Base-by-base conservation (phyloP, 768 basidiomycete species). In the Glaciozyma martinii region DNA sequence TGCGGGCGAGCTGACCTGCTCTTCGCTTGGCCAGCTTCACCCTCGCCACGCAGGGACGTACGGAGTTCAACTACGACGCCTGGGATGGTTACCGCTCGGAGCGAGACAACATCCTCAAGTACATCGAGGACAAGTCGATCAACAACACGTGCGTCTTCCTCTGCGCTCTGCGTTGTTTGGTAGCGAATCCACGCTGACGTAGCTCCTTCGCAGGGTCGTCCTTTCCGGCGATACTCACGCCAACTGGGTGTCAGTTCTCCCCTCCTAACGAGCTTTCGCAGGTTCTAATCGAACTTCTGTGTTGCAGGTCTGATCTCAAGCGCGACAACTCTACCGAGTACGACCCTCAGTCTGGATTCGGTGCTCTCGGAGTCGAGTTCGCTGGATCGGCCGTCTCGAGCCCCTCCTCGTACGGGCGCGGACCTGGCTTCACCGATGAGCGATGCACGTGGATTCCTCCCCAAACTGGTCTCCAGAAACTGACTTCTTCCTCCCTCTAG, bases 181-280 rank as follows among this genome's bases (percentile, higher is more conserved):
- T 5, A 16, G 33, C 33, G n/a, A 8, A 33, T 21, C 5, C 30
- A 5, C 30, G 21, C 32, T 40, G 33, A 23, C 37, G 6, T 19
- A 18, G 21, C 3, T 47, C 37, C 77, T 76, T 74, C 84, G 84
- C 71, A 81, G 81, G 1, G 72, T 84, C 63, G 79, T 84, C 60
- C 76, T 84, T n/a, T 78, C 83, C n/a, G 83, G 84, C 18, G 84
- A 85, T 70, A 82, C 81, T 59, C 83, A 85, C 70, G 82, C 82
- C 9, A 83, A 83, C 72, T 84, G 83, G 83, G 83, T 81, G 19
- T 29, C n/a, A n/a, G n/a, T n/a, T n/a, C n/a, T n/a, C n/a, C n/a
- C n/a, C n/a, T n/a, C n/a, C n/a, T n/a, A n/a, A n/a, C n/a, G n/a
- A n/a, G n/a, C n/a, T n/a, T n/a, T n/a, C n/a, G n/a, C n/a, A n/a